Percentiles rank a stretch among this genome's conserved stretches.
These are phyloP conservation scores for Talaromyces stipitatus DNA, from an alignment of 495 filamentous ascomycete genomes.

Conservation along the genomic window DNA sequence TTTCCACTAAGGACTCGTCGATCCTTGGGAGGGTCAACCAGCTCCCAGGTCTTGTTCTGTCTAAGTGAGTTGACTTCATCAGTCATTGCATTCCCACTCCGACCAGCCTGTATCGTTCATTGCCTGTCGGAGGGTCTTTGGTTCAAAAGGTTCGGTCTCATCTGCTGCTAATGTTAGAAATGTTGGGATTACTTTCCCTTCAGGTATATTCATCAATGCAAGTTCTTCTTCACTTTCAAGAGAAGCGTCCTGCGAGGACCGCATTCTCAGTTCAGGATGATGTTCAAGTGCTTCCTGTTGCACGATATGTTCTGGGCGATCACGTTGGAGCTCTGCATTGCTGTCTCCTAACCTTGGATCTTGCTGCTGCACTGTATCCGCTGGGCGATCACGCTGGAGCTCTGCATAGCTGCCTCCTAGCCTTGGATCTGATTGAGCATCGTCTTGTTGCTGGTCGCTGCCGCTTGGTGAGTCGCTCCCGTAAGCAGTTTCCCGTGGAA, in stretches of 20 bases:
- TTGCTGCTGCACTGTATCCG: constrained; percentile 8
- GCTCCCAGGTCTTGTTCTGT: constrained; percentile 21
- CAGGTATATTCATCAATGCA: constrained; percentile 11
- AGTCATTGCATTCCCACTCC: constrained; percentile 11
- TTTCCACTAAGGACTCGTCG: constrained; percentile 17
- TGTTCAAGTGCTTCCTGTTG: constrained; percentile 8
- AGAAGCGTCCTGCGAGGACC: background rate
- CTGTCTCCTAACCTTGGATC: constrained; percentile 8
- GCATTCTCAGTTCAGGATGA: constrained; percentile 12
- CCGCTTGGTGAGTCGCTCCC: constrained; percentile 9
- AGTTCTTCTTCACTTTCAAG: constrained; percentile 10
- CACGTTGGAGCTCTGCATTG: constrained; percentile 9
- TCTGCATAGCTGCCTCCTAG: constrained; percentile 9
- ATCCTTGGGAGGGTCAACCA: constrained; percentile 17
- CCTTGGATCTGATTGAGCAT: constrained; percentile 5
- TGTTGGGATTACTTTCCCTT: constrained; percentile 9
- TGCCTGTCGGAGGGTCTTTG: constrained; percentile 5
- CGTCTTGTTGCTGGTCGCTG: constrained; percentile 9
- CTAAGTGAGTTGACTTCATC: constrained; percentile 17
- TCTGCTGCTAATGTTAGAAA: constrained; percentile 11
- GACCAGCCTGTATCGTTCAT: constrained; percentile 10
- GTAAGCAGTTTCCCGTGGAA: constrained; percentile 1
- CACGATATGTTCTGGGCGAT: constrained; percentile 7
- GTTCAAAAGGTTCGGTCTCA: constrained; percentile 14
- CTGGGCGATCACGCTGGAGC: constrained; percentile 6